Conservation (phyloP, 2,329 filamentous ascomycete genomes). For the Thielaviopsis punctulata region DNA sequence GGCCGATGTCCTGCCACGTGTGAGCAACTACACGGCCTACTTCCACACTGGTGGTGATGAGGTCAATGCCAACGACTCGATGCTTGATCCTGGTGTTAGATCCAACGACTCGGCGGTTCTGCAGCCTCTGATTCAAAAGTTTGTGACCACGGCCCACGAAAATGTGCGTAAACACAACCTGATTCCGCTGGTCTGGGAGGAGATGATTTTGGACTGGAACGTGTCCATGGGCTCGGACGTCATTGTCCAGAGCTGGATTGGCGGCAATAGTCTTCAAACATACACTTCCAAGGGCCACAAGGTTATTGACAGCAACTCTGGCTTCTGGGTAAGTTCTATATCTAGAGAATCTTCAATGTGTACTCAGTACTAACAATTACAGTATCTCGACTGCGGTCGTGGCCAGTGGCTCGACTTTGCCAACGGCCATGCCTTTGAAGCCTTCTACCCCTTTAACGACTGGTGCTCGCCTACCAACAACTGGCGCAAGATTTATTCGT, state of each 20-base stretch:
- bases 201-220: slow-evolving; percentile 67
- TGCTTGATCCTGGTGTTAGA: slow-evolving; percentile 53
- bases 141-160: slow-evolving; percentile 53
- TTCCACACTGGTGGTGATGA: slow-evolving; percentile 86
- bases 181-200: slow-evolving; percentile 71
- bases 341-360: not conserved
- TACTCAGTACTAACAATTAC: slow-evolving; percentile 13
- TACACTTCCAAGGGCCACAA: slow-evolving; percentile 48
- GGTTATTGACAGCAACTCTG: slow-evolving; percentile 58
- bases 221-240: slow-evolving; percentile 53
- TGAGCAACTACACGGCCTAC: slow-evolving; percentile 50
- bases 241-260: slow-evolving; percentile 65
- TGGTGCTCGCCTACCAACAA: slow-evolving; percentile 69
- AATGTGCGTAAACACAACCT: slow-evolving; percentile 47
- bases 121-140: slow-evolving; percentile 59
- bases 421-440: slow-evolving; percentile 33
- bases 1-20: slow-evolving; percentile 57
- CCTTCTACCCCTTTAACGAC: slow-evolving; percentile 55
- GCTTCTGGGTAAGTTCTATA: slow-evolving; percentile 46
- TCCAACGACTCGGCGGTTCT: slow-evolving; percentile 49
- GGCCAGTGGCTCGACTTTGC: slow-evolving; percentile 63
- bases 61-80: slow-evolving; percentile 60
- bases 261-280: slow-evolving; percentile 40
- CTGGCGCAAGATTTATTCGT: slow-evolving; percentile 67
- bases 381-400: slow-evolving; percentile 72